Evolutionary conservation across 2,329 filamentous ascomycete species (phyloP), one percentile per base, ranked within the genome.

Genomic region (Cladosporium cucumerinum): DNA sequence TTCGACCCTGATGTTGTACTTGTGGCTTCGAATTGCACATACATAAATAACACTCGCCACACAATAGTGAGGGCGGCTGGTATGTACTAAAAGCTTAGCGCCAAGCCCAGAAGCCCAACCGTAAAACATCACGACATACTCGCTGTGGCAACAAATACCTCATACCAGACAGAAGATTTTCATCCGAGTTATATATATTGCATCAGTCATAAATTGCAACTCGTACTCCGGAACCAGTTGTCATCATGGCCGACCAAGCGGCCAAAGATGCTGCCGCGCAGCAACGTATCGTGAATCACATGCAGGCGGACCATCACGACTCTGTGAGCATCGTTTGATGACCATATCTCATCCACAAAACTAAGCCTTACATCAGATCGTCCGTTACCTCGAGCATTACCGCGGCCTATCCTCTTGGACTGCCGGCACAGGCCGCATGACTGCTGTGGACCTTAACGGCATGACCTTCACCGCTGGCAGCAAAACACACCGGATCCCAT

Each of bases 271-370:
- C 78, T 46, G 82, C 80, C 0, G 78, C 81, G 65, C 87, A 87
- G 73, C 72, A 81, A 65, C 86, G 88, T 65, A 88, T 92, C 76
- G 85, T 94, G 73, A 82, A 82, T 36, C 93, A 97, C 81, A 95
- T 97, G 91, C 97, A 97, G 80, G 81, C 82, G 51, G 90, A 94
- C 77, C 94, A 97, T 79, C 81, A 84, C 60, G 84, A 86, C 32
- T 65, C 63, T 25, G 58, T 61, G n/a, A 26, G 57, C 12, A 5
- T 25, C 39, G 3, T 12, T 28, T n/a, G 8, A n/a, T 57, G 16
- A 32, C 8, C 2, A 3, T 12, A 4, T 18, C 10, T 12, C 26
- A 3, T n/a, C 25, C 10, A 28, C 10, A 21, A 0, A 16, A 54
- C 51, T 54, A 14, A 54, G 4, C 5, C 11, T 21, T 21, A 6